These are phyloP conservation scores for Chlorella sp. DNA, from an alignment of 139 green algal species.

Conservation along the genomic window DNA sequence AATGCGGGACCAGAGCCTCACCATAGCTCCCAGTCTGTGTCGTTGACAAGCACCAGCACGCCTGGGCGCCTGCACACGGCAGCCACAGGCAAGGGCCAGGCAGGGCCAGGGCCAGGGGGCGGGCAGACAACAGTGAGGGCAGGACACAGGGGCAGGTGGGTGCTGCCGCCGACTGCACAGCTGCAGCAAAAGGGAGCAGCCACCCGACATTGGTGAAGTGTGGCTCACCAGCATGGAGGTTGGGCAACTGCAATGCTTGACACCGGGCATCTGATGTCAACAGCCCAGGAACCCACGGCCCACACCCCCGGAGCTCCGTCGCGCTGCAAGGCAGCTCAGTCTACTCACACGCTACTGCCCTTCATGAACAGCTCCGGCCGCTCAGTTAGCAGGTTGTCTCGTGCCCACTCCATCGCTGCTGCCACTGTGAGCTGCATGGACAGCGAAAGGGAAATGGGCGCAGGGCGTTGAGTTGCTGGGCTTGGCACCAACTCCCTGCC, in stretches of 20 bases:
- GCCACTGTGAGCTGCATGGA: constrained; percentile 63
- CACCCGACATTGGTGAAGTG: too few relatives aligned
- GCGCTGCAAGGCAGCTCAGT: neutral
- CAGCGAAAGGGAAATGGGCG: neutral
- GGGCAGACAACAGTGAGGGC: too few relatives aligned
- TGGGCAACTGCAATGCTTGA: too few relatives aligned
- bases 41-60: constrained; percentile 95
- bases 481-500: too few relatives aligned
- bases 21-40: constrained; percentile 94
- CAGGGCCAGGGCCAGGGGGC: neutral
- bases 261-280: too few relatives aligned
- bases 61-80: constrained; percentile 78
- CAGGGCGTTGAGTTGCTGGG: neutral
- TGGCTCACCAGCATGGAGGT: too few relatives aligned
- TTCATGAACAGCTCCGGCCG: constrained; percentile 92
- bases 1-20: constrained; percentile 53
- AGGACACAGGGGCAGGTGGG: neutral
- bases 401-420: constrained; percentile 71
- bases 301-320: too few relatives aligned
- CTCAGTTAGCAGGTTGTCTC: constrained; percentile 81
- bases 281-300: too few relatives aligned
- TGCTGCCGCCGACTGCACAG: neutral
- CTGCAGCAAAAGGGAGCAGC: too few relatives aligned
- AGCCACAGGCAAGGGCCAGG: neutral
- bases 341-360: constrained; percentile 76